Evolutionary conservation across 352 stramenopile species (phyloP), one percentile per base, ranked within the genome.

Genomic region (Globisporangium iwayamae): DNA sequence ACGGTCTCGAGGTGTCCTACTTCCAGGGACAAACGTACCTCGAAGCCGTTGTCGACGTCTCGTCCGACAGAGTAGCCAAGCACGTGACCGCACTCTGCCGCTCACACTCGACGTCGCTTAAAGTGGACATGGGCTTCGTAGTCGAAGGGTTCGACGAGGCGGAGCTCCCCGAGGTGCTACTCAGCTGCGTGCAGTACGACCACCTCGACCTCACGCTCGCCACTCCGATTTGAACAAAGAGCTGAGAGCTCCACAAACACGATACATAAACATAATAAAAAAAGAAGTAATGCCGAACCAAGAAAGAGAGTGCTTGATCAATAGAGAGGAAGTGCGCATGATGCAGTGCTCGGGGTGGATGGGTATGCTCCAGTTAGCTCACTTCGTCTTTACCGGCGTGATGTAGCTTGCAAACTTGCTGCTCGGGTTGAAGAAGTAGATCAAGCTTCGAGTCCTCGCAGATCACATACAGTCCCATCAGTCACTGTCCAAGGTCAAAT

Each of bases 121-220:
- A 81, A 34, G 79, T 93, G 2, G 82, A 94, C 63, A 89, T 96
- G 56, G 87, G 79, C 32, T 91, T 92, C 60, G 85, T 96, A 28
- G 56, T 94, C 28, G 87, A 96, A 65, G 87, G 80, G n/a, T 66
- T 78, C 47, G 67, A 76, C 32, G 78, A 91, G 56, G 65, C 67
- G 2, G 87, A 96, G 55, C 75, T 96, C 16, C 87, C 87, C 0
- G 87, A 96, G 58, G 73, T 79, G n/a, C 69, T 96, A n/a, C 69
- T 96, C 30, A 73, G 80, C 22, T 92, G 84, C 64, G 78, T 94
- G 34, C 73, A 89, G 70, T 92, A 92, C 70, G 81, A 91, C 39
- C 81, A 81, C 64, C 73, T 93, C n/a, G 82, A 94, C 53, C 55
- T 93, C 28, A 67, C 67, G 16, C 69, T 79, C 56, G 85, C 83